Evolutionary conservation across 257 asterid species (phyloP), one percentile per base, ranked within the genome.

Genomic region (Solanum tacnaense): DNA sequence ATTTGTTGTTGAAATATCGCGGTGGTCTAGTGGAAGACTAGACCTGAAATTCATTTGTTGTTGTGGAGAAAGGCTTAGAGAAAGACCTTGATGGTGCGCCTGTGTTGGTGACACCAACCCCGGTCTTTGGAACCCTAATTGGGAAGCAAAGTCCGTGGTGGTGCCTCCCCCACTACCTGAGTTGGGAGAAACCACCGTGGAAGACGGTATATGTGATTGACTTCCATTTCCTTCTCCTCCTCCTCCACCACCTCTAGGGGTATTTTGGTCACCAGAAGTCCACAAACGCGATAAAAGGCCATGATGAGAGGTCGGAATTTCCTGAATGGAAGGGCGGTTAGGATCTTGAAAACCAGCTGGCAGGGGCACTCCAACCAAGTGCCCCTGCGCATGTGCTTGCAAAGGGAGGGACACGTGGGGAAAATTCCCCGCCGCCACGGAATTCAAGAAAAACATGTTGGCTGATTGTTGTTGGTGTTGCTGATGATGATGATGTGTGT

Each of bases 61-160:
- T 75, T 89, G 92, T 8, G 93, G 84, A 0, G 96, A 92, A 49
- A 94, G 98, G 87, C 94, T 94, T 39, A 95, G 88, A 16, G 96
- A 95, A 85, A 95, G 89, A 44, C 94, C 94, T 21, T 92, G 93
- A 23, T 91, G 94, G 10, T 46, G 88, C 12, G 2, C 25, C 5
- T 38, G 73, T 41, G 67, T 27, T 18, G 87, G 87, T 39, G 87
- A 85, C 39, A 85, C 62, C 46, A 85, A 68, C 46, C 76, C 82
- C 29, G 84, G 18, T 25, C 84, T 73, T 34, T 86, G 88, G 4
- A 73, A 86, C 75, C 88, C 88, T 31, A 86, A 65, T 79, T 86
- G 88, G 74, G 88, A 86, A 13, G 88, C 84, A 34, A 86, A 86
- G 88, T 86, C 88, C 10, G 88, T 73, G 73, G 88, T 86, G 25